Conservation (phyloP, 1,139 yeast genomes). For the Hansenula sp. region DNA sequence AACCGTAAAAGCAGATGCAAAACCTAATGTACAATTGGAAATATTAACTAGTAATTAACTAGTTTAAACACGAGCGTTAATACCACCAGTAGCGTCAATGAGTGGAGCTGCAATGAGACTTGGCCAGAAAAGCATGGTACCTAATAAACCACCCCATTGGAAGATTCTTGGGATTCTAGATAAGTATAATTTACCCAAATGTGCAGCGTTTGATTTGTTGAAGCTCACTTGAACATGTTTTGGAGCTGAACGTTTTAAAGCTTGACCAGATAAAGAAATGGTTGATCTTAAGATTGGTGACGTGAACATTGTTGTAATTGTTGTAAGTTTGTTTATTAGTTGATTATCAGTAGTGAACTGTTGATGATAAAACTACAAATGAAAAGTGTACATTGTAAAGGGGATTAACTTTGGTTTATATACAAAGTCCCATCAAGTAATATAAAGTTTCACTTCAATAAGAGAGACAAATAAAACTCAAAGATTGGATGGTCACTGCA, state of each 20-base stretch:
- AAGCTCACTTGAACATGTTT: constrained; percentile 15
- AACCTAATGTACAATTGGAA: background rate
- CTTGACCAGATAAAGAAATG: constrained; percentile 15
- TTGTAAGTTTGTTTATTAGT: background rate
- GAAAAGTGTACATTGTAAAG: background rate
- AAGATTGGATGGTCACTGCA: background rate
- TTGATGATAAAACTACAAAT: background rate
- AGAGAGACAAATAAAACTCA: background rate
- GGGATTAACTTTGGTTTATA: background rate
- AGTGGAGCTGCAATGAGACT: constrained; percentile 8
- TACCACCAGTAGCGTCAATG: constrained; percentile 3
- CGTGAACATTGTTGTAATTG: constrained; percentile 14
- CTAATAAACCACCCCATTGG: constrained; percentile 18
- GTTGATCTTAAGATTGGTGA: constrained; percentile 22
- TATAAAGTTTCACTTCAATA: too few species aligned
- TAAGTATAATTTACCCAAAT: constrained; percentile 8
- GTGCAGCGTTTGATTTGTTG: constrained; percentile 10
- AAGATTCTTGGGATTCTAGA: constrained; percentile 16
- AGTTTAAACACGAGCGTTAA: background rate
- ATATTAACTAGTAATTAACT: too few species aligned
- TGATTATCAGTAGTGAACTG: background rate
- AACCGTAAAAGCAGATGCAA: background rate
- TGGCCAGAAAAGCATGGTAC: constrained; percentile 18
- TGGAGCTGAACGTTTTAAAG: constrained; percentile 14
- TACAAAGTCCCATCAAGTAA: too few species aligned